phyloP scores from a whole-genome alignment of 176 grass and related monocot species.

The Raddia guianensis region DNA sequence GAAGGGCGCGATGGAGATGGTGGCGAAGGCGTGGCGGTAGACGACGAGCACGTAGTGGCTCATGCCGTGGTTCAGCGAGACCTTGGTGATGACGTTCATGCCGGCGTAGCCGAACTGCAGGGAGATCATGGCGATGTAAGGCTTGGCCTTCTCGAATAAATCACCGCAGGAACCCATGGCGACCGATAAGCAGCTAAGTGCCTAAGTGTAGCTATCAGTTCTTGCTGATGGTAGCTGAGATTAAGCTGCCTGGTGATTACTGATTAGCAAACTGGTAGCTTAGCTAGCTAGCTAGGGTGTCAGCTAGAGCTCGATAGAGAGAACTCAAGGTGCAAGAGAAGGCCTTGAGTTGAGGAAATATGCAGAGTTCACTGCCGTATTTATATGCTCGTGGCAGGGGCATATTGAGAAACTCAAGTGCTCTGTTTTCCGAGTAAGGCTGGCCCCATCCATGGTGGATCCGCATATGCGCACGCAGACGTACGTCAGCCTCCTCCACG shows the following conservation, averaged over 20 bases:
- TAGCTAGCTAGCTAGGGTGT: not conserved
- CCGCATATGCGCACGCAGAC: slow-evolving; percentile 24
- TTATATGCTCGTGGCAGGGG: slow-evolving; percentile 35
- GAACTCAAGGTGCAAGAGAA: slow-evolving; percentile 55
- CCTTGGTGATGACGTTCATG: slow-evolving; percentile 96
- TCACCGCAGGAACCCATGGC: slow-evolving; percentile 56
- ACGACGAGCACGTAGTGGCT: slow-evolving; percentile 97
- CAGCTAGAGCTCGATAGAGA: slow-evolving; percentile 13
- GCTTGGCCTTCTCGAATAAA: slow-evolving; percentile 68
- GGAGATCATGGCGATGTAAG: slow-evolving; percentile 90
- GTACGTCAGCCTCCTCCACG: slow-evolving; percentile 39
- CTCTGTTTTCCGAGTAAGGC: slow-evolving; percentile 1
- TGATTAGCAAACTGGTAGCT: not conserved
- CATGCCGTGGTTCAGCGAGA: slow-evolving; percentile 90
- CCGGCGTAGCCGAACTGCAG: slow-evolving; percentile 95
- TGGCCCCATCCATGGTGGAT: slow-evolving; percentile 22
- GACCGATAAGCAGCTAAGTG: not conserved
- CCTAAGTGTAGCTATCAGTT: not conserved
- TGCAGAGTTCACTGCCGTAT: not conserved
- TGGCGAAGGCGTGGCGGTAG: slow-evolving; percentile 95
- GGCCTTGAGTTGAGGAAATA: slow-evolving; percentile 57
- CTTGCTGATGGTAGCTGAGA: not conserved
- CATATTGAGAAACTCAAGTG: slow-evolving; percentile 1
- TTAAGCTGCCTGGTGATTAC: not conserved
- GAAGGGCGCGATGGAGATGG: slow-evolving; percentile 87